Evolutionary conservation across 371 early-diverging fungal species (phyloP).

Genomic region (Parasitella parasitica): DNA sequence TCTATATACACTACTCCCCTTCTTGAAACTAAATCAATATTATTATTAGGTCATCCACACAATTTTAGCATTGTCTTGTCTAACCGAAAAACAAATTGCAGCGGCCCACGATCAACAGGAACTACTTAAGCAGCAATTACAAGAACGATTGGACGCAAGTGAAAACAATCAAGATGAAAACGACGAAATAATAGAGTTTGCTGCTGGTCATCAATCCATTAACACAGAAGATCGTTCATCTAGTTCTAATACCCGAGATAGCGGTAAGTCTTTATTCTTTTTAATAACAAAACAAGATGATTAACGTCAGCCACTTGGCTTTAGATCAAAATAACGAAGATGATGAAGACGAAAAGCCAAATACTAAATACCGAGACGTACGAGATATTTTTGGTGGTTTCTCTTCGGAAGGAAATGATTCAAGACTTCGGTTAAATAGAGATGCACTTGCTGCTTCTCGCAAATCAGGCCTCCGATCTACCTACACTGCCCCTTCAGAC

Average conservation of each 20-base stretch:
- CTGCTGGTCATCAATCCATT: neutral
- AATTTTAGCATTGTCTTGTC: conserved; percentile 30
- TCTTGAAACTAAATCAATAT: neutral
- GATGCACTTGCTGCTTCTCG: conserved; percentile 15
- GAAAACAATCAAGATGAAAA: neutral
- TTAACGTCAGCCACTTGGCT: too few relatives aligned
- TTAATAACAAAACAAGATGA: neutral
- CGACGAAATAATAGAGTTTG: neutral
- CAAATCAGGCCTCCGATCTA: conserved; percentile 11
- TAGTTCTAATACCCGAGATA: neutral
- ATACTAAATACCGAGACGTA: conserved; percentile 32
- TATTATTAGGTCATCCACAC: conserved; percentile 36
- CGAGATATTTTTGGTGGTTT: conserved; percentile 32
- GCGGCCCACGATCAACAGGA: neutral
- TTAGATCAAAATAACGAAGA: neutral
- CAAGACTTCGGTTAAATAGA: conserved; percentile 7
- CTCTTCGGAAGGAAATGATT: neutral
- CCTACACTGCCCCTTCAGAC: conserved; percentile 4
- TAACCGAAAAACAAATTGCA: conserved; percentile 22
- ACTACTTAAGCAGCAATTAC: neutral
- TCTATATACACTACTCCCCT: neutral
- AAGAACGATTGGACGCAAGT: neutral
- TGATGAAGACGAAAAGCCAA: conserved; percentile 1
- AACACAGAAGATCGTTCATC: neutral
- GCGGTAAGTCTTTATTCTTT: neutral